phyloP scores from a whole-genome alignment of 192 early-diverging fungal genomes.

The Ambispora gerdemannii region DNA sequence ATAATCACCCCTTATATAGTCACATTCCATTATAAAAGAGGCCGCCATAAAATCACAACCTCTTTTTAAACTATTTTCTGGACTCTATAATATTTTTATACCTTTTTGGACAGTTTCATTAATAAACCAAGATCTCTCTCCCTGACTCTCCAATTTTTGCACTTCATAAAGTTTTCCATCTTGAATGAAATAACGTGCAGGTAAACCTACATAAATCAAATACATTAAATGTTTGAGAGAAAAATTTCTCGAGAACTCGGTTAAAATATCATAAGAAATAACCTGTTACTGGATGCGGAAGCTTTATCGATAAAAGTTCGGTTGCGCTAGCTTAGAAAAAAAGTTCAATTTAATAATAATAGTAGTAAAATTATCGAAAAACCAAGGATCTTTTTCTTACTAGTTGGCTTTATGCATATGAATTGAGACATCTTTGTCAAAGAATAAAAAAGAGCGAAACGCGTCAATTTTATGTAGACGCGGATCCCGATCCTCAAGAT shows the following conservation, averaged over 20 bases:
- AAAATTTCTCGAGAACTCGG: background rate
- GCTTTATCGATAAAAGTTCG: conserved; percentile 32
- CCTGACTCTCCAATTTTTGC: conserved; percentile 36
- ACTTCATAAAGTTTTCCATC: conserved; percentile 41
- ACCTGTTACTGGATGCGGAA: conserved; percentile 45
- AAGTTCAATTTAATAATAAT: background rate
- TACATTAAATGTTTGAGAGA: background rate
- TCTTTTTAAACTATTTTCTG: background rate
- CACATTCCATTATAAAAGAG: background rate
- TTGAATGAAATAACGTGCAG: conserved; percentile 44
- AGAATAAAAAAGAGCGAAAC: background rate
- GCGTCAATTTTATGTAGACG: background rate
- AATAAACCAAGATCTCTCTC: conserved; percentile 47
- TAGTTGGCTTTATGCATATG: background rate
- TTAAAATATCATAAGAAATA: background rate
- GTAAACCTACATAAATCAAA: conserved; percentile 40
- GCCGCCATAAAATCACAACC: background rate
- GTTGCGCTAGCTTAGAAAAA: background rate
- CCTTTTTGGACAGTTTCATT: conserved; percentile 44
- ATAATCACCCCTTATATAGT: too few species aligned
- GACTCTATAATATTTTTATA: background rate
- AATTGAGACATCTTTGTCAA: conserved; percentile 1
- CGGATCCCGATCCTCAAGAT: background rate
- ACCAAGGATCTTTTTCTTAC: background rate
- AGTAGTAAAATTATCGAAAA: background rate